Evolutionary conservation across 331 rosid species (phyloP).

Genomic region (Quercus tomentella): DNA sequence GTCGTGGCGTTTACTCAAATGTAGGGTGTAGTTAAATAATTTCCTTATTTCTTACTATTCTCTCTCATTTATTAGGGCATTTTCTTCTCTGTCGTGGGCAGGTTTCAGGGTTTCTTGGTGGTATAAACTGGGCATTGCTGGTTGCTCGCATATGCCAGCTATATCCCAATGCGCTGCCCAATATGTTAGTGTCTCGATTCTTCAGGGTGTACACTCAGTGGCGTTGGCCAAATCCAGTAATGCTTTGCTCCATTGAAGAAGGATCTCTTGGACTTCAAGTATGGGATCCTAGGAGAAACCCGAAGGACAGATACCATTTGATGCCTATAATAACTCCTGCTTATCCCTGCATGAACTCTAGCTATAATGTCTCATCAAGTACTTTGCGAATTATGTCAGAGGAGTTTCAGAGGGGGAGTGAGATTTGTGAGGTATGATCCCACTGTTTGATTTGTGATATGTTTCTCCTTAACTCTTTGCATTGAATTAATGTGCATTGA

Average conservation of each 20-base stretch:
- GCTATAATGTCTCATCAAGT: slow-evolving; percentile 91
- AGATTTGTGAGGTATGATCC: slow-evolving; percentile 77
- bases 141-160: slow-evolving; percentile 99
- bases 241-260: slow-evolving; percentile 91
- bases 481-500: background rate
- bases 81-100: slow-evolving; percentile 36
- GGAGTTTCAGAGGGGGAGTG: slow-evolving; percentile 93
- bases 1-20: slow-evolving; percentile 95
- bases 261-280: slow-evolving; percentile 87
- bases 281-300: slow-evolving; percentile 98
- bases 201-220: slow-evolving; percentile 91
- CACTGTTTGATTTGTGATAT: slow-evolving; percentile 5
- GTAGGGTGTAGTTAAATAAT: slow-evolving; percentile 38
- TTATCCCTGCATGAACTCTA: slow-evolving; percentile 97
- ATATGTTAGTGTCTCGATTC: slow-evolving; percentile 94
- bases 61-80: slow-evolving; percentile 14
- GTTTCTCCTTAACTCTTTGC: background rate
- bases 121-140: slow-evolving; percentile 94
- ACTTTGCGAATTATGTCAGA: slow-evolving; percentile 84
- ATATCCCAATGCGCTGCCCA: slow-evolving; percentile 90
- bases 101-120: slow-evolving; percentile 99
- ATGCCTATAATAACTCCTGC: slow-evolving; percentile 99
- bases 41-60: slow-evolving; percentile 7
- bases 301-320: slow-evolving; percentile 70
- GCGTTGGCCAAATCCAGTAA: slow-evolving; percentile 99